Conservation (phyloP, 495 filamentous ascomycete species). For the Penicillium steckii region DNA sequence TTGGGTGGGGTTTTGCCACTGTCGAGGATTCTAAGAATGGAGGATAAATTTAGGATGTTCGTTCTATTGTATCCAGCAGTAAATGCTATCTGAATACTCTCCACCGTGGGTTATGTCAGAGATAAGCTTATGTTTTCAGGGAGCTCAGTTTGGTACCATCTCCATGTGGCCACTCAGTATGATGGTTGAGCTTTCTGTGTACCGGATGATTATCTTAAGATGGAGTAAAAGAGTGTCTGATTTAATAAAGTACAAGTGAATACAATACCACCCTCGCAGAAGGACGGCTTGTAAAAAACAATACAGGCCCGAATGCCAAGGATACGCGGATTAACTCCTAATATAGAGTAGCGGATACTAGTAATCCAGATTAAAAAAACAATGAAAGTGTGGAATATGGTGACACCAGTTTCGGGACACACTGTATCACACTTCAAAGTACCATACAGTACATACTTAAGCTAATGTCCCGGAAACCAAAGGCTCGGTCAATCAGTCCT, state of each 20-base stretch:
- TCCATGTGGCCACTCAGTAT: conserved; percentile 6
- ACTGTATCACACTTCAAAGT: not conserved
- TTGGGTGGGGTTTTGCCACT: not conserved
- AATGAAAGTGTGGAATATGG: not conserved
- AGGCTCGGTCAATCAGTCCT: not conserved
- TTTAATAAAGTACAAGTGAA: not conserved
- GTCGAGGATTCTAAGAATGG: conserved; percentile 27
- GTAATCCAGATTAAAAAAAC: not conserved
- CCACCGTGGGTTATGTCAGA: conserved; percentile 14
- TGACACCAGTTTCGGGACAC: too few species aligned
- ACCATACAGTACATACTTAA: not conserved
- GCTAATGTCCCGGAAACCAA: not conserved
- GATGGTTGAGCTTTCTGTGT: conserved; percentile 4
- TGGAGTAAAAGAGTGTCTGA: not conserved
- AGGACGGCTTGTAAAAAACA: not conserved
- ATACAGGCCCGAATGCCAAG: not conserved
- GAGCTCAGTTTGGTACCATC: conserved; percentile 11
- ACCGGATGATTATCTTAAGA: not conserved
- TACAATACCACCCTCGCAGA: not conserved
- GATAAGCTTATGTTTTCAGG: conserved; percentile 13
- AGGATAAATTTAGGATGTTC: conserved; percentile 20
- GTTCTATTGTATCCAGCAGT: conserved; percentile 13
- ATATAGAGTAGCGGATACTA: not conserved
- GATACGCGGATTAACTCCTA: not conserved
- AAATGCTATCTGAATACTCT: conserved; percentile 12